Evolutionary conservation across 1,139 yeast species (phyloP).

Genomic region (Insectozyma bohioensis): DNA sequence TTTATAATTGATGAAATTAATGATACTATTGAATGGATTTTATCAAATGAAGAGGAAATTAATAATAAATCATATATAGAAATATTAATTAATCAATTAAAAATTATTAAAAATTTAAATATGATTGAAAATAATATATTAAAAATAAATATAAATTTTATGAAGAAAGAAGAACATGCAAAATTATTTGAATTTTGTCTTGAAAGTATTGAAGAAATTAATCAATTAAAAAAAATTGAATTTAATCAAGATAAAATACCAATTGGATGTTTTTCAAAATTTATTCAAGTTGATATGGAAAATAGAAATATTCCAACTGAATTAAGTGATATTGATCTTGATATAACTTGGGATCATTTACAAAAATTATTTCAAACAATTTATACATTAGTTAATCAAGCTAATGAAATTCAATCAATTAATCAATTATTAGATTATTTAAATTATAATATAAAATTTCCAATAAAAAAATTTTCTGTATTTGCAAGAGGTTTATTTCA

Average conservation of each 20-base stretch:
- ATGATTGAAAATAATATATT: conserved; percentile 23
- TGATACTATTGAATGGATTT: conserved; percentile 22
- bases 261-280: conserved; percentile 38
- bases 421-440: conserved; percentile 39
- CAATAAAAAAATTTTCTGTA: conserved; percentile 40
- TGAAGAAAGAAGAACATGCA: conserved; percentile 1
- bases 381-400: conserved; percentile 20
- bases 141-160: conserved; percentile 8
- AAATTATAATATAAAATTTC: conserved; percentile 28
- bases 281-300: conserved; percentile 54
- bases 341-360: conserved; percentile 32
- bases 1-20: conserved; percentile 24
- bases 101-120: conserved; percentile 25
- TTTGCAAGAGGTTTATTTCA: conserved; percentile 64
- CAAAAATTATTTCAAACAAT: conserved; percentile 35
- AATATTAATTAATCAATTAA: conserved; percentile 26
- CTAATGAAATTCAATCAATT: conserved; percentile 24
- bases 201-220: conserved; percentile 18
- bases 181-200: conserved; percentile 16
- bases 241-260: conserved; percentile 20
- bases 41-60: conserved; percentile 9
- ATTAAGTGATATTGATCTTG: conserved; percentile 25
- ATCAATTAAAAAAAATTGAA: conserved; percentile 8
- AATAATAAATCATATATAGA: conserved; percentile 9
- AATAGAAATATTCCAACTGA: conserved; percentile 60